Base-by-base conservation (phyloP, 768 basidiomycete species). In the Stropharia rugosoannulata region DNA sequence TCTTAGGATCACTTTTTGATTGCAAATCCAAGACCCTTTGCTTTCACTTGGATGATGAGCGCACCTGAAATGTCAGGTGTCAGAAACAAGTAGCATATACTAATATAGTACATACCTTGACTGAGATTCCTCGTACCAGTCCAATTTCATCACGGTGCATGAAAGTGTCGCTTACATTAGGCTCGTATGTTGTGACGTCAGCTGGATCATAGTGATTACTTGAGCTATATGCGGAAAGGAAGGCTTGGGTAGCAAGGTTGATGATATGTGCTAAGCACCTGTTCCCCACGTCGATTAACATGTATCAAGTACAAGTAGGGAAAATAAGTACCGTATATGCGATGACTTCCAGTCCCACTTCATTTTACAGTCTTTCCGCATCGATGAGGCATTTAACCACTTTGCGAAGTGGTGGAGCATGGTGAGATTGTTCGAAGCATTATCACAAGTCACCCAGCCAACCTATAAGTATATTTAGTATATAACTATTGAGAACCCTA, bases 261-360 rank as follows among this genome's bases (percentile, higher is more conserved):
- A 72, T 64, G 11, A 73, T 64, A 51, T 74, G 73, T 1, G 71
- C 71, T 18, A 67, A 56, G 51, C 63, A 74, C 9, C 72, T 73
- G 16, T 15, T 36, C 55, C n/a, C n/a, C n/a, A n/a, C n/a, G n/a
- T n/a, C n/a, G n/a, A n/a, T n/a, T n/a, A n/a, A n/a, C n/a, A n/a
- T n/a, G n/a, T n/a, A n/a, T n/a, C n/a, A 12, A 29, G 22, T 13
- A 10, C 7, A 47, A n/a, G n/a, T 27, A 29, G 6, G 29, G 5
- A 29, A 29, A 47, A n/a, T 12, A 29, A 6, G 12, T 29, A 47
- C 46, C 25, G 46, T 29, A 47, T 47, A 32, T 29, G 46, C n/a
- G n/a, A n/a, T n/a, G n/a, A n/a, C n/a, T n/a, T n/a, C n/a, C n/a
- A n/a, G n/a, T n/a, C n/a, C n/a, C n/a, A n/a, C n/a, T n/a, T n/a